Base-by-base conservation (phyloP, 2,329 filamentous ascomycete genomes). In the Diaporthe ilicicola region DNA sequence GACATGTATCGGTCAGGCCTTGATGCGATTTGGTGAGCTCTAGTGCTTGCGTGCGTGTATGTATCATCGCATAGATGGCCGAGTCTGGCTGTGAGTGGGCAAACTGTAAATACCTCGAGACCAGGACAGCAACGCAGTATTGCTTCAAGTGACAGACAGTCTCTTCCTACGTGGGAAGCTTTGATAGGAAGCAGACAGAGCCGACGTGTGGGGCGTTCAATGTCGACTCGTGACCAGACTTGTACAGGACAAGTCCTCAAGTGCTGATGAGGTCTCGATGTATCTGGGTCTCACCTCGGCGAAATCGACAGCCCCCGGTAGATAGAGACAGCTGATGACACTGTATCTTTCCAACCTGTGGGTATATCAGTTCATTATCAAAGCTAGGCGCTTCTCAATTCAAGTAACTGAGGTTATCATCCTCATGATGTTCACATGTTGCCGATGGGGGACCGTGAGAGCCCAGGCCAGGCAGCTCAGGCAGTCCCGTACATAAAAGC, bases 31-130 rank as follows among this genome's bases (percentile, higher is more conserved):
- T 17, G 29, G 19, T n/a, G 12, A 22, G 24, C 13, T 55, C 27
- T 46, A 10, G 10, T 32, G 9, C 39, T 15, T 32, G 24, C 27
- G 17, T 29, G 2, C 27, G 17, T 29, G 2, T 32, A 15, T 15
- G 8, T 10, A 2, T 17, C 1, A 4, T n/a, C 12, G 24, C 13
- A 13, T n/a, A 8, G 12, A 2, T 4, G 1, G 44, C 2, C 3
- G 13, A 46, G 17, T 24, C 10, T 24, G n/a, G 15, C 9, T 44
- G 10, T 34, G 3, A 3, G 13, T 24, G 27, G 15, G 29, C 32
- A 34, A 4, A 34, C 32, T 9, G 32, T 34, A 9, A 34, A 9
- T 34, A 9, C 9, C 4, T 9, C 4, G 9, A 34, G 32, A 34
- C 32, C 9, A 9, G 32, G 32, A 34, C 32, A 9, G 9, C 4